Evolutionary conservation across 768 basidiomycete genomes (phyloP), one percentile per base, ranked within the genome.

Genomic region (Leccinum uliginosum): DNA sequence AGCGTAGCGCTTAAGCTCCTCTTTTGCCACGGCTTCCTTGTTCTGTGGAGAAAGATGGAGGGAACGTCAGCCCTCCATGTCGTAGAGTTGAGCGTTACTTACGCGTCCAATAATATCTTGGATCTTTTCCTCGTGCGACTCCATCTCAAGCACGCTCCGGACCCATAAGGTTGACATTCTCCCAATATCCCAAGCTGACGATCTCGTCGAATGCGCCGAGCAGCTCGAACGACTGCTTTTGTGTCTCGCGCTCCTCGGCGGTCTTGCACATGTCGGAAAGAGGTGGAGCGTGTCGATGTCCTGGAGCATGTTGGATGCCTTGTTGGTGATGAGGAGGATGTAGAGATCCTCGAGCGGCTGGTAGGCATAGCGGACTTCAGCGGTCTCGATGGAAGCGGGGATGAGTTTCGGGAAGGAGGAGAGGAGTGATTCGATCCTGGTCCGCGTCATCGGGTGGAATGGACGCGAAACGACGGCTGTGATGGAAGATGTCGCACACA

Each of bases 1-100:
- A 0, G 97, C 95, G 29, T 96, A 88, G 40, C 97, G 86, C 72
- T 98, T 98, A 68, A 99, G 87, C 67, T 98, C 96, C 71, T 99
- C 97, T 71, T 99, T 99, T 2, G 96, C 97, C 67, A 98, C 97
- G 6, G 93, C 93, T 74, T 99, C 97, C 74, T 98, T 98, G 78
- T 99, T 98, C 89, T 95, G 59, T 23, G 19, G 3, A 15, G 26
- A 23, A 30, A 30, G 29, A 8, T n/a, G 27, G 27, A 29, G 7
- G 34, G 6, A 34, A 34, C 14, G 34, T 35, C 34, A 35, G 15
- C 34, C 8, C 7, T 3, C 3, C 15, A 17, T 35, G 7, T 34
- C 34, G 14, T 34, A 23, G 12, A 1, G 17, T 3, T 38, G 15
- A 4, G 7, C 6, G 35, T 40, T 40, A 74, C 86, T 59, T 68